Evolutionary conservation across 2,329 filamentous ascomycete species (phyloP).

Genomic region (Calonectria pseudoturangicola): DNA sequence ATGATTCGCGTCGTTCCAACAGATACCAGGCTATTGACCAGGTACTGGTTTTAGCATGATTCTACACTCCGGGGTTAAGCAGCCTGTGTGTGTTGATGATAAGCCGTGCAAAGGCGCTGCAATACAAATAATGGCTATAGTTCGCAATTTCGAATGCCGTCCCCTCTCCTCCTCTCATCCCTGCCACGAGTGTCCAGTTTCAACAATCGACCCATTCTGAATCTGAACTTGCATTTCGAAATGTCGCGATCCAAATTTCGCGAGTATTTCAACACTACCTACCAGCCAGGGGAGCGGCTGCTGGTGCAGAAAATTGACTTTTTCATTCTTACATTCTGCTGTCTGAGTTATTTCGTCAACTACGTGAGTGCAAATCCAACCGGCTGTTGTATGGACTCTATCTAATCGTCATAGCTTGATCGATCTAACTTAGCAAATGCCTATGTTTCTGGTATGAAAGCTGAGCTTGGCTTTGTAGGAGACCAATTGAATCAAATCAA

Average conservation of each 20-base stretch:
- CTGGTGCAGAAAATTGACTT: conserved; percentile 77
- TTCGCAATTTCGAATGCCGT: not conserved
- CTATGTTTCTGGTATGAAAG: conserved; percentile 67
- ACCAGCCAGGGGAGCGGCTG: conserved; percentile 63
- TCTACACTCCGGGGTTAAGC: not conserved
- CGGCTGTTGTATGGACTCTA: no score
- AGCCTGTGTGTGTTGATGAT: not conserved
- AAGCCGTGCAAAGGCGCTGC: not conserved
- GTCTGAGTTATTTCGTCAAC: conserved; percentile 74
- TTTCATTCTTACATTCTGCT: conserved; percentile 79
- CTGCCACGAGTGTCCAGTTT: not conserved
- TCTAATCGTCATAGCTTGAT: conserved; percentile 54
- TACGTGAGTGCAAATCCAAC: conserved; percentile 62
- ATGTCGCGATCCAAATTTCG: conserved; percentile 49
- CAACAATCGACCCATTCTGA: not conserved
- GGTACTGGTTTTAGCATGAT: not conserved
- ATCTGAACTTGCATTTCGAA: not conserved
- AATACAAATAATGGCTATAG: conserved; percentile 5
- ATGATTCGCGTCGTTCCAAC: not conserved
- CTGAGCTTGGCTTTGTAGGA: conserved; percentile 67
- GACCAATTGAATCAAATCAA: conserved; percentile 63
- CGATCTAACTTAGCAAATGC: conserved; percentile 63
- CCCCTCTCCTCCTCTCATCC: not conserved
- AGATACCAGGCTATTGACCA: conserved; percentile 7
- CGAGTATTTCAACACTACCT: conserved; percentile 58